Conservation (phyloP, 2,329 filamentous ascomycete genomes). For the Neodidymelliopsis sp. region DNA sequence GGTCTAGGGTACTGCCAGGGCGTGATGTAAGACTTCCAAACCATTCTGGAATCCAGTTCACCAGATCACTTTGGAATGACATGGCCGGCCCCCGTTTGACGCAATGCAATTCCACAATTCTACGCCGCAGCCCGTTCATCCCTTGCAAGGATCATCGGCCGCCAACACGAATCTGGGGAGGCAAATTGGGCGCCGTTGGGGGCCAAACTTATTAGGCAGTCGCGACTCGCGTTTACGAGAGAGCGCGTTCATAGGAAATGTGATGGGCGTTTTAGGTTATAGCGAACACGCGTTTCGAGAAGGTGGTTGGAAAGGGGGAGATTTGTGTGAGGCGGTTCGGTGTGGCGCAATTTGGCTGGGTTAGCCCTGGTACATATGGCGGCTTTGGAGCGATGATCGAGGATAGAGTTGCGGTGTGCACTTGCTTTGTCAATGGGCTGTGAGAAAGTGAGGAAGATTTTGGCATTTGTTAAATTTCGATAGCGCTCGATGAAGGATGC, state of each 20-base stretch:
- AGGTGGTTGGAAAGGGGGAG: constrained; percentile 21
- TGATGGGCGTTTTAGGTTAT: constrained; percentile 7
- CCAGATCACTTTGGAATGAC: constrained; percentile 7
- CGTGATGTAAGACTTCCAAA: constrained; percentile 17
- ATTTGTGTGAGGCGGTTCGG: constrained; percentile 18
- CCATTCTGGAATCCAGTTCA: constrained; percentile 9
- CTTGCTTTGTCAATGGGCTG: constrained; percentile 9
- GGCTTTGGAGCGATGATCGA: constrained; percentile 12
- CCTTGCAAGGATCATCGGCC: constrained; percentile 27
- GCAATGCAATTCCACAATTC: too few relatives aligned
- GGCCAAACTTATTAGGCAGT: constrained; percentile 8
- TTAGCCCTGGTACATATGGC: constrained; percentile 16
- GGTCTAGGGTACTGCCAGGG: constrained; percentile 34
- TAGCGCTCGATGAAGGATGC: neutral
- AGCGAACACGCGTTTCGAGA: constrained; percentile 18
- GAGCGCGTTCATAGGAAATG: constrained; percentile 7
- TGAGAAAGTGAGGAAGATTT: neutral
- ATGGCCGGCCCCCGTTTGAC: constrained; percentile 1
- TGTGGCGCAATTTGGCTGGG: constrained; percentile 23
- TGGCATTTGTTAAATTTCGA: constrained; percentile 1
- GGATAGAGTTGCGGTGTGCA: constrained; percentile 11
- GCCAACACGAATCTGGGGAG: constrained; percentile 17
- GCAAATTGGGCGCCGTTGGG: constrained; percentile 15
- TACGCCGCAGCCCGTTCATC: constrained; percentile 8
- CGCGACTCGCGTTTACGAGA: constrained; percentile 9